Evolutionary conservation across 1,284 basidiomycete species (phyloP).

Genomic region (Fistulina hepatica): DNA sequence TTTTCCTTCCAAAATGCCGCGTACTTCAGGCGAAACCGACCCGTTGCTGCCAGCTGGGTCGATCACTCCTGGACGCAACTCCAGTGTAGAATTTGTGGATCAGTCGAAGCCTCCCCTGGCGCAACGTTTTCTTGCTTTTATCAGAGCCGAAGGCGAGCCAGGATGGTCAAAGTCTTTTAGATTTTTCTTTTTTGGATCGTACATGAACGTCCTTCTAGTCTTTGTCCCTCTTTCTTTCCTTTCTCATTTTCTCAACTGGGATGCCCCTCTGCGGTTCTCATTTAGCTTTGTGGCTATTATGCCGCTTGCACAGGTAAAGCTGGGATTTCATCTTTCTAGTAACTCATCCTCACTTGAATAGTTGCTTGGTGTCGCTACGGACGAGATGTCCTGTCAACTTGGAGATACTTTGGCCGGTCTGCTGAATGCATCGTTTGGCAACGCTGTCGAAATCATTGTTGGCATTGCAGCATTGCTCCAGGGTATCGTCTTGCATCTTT

Average conservation of each 20-base stretch:
- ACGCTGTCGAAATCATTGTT: conserved; percentile 80
- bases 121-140: conserved; percentile 29
- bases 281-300: conserved; percentile 83
- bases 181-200: conserved; percentile 62
- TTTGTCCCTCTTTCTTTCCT: conserved; percentile 64
- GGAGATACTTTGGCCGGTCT: conserved; percentile 80
- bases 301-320: conserved; percentile 66
- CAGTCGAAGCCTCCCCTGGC: too few species aligned
- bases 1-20: too few species aligned
- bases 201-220: conserved; percentile 69
- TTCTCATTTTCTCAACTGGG: conserved; percentile 58
- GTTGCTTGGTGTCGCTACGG: conserved; percentile 79
- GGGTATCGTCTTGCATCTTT: conserved; percentile 32
- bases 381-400: conserved; percentile 71
- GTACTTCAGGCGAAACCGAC: too few species aligned
- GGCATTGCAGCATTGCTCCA: conserved; percentile 77
- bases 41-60: too few species aligned
- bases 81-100: too few species aligned
- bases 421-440: conserved; percentile 77
- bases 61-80: too few species aligned
- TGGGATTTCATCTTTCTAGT: not conserved
- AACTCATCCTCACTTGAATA: conserved; percentile 17
- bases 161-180: conserved; percentile 49
- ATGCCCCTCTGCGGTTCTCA: conserved; percentile 72
- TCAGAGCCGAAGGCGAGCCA: conserved; percentile 53